Evolutionary conservation across 2,329 filamentous ascomycete species (phyloP), one percentile per base, ranked within the genome.

Genomic region (Penicillium aurantiogriseum): DNA sequence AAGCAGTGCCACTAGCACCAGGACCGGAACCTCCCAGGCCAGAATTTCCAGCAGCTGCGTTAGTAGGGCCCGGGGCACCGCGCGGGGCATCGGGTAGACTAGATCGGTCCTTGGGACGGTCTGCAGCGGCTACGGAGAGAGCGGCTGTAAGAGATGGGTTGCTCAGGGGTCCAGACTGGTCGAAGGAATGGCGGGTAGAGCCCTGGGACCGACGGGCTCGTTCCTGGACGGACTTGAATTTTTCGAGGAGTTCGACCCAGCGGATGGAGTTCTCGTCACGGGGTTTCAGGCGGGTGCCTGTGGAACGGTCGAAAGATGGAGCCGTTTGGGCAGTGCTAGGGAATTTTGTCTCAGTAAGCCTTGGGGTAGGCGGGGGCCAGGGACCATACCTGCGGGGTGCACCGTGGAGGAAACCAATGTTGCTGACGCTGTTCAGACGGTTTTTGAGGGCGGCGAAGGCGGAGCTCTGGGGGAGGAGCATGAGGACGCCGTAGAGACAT

Each of bases 401-500:
- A 64, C 90, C 88, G 71, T 97, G 93, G 60, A 99, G 80, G 74
- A 96, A 96, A 43, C 93, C 94, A 72, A 99, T 97, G 51, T 94
- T 92, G 79, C 91, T 96, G 65, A 99, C 94, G 75, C 91, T 96
- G 76, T 97, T 97, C 50, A 99, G 83, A 42, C 94, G 87, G 71
- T 99, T 99, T 74, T 97, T 97, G 56, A 99, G 81, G 2, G 94
- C 93, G 29, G 92, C 94, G 77, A 99, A 99, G 9, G 94, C 95
- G 29, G 92, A 95, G 17, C 93, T 97, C 76, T 99, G 94, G 0
- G 94, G 94, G n/a, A 99, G 83, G 19, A 99, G 87, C 94, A 99
- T 99, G 54, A 99, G 81, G 45, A 99, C 85, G 10, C 94, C 94
- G 70, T 97, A 99, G 48, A 99, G 85, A 76, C 94, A 99, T 77